phyloP scores from a whole-genome alignment of 768 basidiomycete species.

The Psilocybe sp. region DNA sequence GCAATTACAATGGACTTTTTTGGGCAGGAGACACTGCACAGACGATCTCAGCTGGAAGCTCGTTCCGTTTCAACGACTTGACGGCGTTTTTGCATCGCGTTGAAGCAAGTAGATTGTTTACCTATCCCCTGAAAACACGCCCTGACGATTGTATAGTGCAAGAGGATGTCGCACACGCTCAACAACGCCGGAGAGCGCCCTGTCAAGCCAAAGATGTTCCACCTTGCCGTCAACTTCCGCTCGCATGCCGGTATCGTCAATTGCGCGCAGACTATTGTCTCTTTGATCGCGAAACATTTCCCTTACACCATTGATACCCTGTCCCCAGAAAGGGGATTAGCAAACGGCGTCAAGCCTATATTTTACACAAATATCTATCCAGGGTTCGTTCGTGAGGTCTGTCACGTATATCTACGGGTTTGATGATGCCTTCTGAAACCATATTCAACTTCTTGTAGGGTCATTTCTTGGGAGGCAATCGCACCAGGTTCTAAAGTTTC shows the following conservation, averaged over 20 bases:
- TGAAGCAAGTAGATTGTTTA: constrained; percentile 41
- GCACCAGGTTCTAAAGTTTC: not conserved
- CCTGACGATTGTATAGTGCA: constrained; percentile 6
- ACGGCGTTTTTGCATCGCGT: constrained; percentile 63
- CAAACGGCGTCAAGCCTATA: constrained; percentile 55
- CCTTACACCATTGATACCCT: constrained; percentile 63
- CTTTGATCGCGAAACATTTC: constrained; percentile 60
- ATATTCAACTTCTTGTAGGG: constrained; percentile 31
- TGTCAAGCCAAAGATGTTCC: constrained; percentile 38
- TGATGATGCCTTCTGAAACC: not conserved
- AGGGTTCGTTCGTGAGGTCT: constrained; percentile 37
- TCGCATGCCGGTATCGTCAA: constrained; percentile 72
- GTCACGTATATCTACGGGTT: constrained; percentile 4
- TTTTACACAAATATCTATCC: constrained; percentile 53
- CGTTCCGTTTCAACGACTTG: constrained; percentile 69
- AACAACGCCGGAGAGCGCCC: constrained; percentile 7
- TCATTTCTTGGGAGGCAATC: constrained; percentile 51
- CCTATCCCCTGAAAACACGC: not conserved
- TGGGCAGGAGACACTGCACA: constrained; percentile 84
- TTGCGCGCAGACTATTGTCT: constrained; percentile 63
- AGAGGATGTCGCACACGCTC: not conserved
- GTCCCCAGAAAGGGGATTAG: constrained; percentile 50
- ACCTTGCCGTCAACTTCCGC: constrained; percentile 67
- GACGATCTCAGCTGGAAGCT: constrained; percentile 70
- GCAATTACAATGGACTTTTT: constrained; percentile 64